phyloP scores from a whole-genome alignment of 2,329 filamentous ascomycete genomes.

The Fusarium devonianum region DNA sequence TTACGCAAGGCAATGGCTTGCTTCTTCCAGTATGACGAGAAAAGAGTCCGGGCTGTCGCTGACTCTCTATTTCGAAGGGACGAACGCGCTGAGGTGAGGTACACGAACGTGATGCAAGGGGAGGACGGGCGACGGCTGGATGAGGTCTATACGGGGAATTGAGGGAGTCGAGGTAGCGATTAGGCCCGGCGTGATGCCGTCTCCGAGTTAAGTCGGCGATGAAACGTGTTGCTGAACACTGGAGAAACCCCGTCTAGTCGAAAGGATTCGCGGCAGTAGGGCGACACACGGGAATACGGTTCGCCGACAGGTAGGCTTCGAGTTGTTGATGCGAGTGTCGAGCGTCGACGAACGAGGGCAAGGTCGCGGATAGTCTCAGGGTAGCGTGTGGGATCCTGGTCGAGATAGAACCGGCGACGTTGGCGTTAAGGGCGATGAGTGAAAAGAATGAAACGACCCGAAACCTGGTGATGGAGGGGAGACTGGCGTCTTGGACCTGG shows the following conservation, averaged over 20 bases:
- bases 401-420: neutral
- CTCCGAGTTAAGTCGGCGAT: neutral
- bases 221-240: neutral
- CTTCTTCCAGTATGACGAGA: conserved; percentile 33
- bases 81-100: conserved; percentile 5
- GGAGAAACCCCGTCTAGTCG: neutral
- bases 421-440: neutral
- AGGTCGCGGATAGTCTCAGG: neutral
- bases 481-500: conserved; percentile 11
- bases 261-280: neutral
- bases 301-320: neutral
- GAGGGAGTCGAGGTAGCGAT: neutral
- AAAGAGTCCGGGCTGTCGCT: conserved; percentile 15
- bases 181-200: too few species aligned
- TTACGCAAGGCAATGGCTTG: conserved; percentile 21
- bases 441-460: neutral
- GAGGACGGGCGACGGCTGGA: neutral
- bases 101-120: neutral
- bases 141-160: conserved; percentile 2
- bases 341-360: neutral
- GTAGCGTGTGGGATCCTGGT: neutral
- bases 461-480: conserved; percentile 11
- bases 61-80: conserved; percentile 8
- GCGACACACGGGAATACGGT: neutral
- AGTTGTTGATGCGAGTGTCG: neutral